Evolutionary conservation across 805 yeast species (phyloP), one percentile per base, ranked within the genome.

Genomic region (Candida awuae): DNA sequence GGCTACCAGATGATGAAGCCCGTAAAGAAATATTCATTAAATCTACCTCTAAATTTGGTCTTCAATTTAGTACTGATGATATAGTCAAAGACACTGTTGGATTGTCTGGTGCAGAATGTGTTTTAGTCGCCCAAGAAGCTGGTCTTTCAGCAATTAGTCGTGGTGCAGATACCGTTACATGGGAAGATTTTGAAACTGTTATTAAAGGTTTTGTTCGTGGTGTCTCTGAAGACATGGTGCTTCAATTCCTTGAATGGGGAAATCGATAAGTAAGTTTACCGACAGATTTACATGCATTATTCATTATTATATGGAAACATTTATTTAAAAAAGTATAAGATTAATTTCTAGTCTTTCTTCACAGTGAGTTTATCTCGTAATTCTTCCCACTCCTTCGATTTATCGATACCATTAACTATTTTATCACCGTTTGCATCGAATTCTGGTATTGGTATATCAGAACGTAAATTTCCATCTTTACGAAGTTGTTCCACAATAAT

Each of bases 51-150:
- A 75, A 76, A 35, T 90, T 92, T 72, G 58, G 38, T 21, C 15
- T 13, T 29, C 5, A 71, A 71, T 17, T 22, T 25, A 1, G 36
- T 56, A 14, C 56, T 84, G 18, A 63, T 1, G 61, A 56, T 8
- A 61, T 85, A 9, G 87, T 94, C 0, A 58, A 50, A 2, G 52
- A 62, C 6, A 84, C 96, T 0, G 90, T 82, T 0, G 97, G 98
- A 1, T 87, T 94, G 53, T 87, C 97, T 0, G 99, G 99, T 27
- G 96, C 97, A 0, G 98, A 92, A 59, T 84, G 92, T 28, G 94
- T 88, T 0, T 68, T 87, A 16, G 58, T 90, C 16, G 85, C 96
- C 51, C 97, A 88, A 58, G 97, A 90, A 59, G 96, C 97, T 0
- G 98, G 98, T 2, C 63, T 92, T 10, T 75, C 83, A n/a, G 96